These are phyloP conservation scores for Phytophthora hybrid DNA, from an alignment of 352 stramenopile species.

Conservation along the genomic window DNA sequence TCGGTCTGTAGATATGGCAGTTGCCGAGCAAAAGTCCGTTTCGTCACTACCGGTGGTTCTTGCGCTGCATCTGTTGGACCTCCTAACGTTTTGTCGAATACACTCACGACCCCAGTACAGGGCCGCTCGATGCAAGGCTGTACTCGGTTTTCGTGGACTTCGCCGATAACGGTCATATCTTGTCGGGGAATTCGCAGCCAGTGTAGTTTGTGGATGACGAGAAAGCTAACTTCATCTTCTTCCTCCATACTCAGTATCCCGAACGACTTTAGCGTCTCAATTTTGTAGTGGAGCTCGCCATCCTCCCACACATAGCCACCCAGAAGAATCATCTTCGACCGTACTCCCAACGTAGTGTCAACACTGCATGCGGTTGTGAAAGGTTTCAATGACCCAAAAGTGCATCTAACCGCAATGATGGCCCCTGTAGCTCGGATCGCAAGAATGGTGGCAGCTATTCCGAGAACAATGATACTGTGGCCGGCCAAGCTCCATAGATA, in stretches of 20 bases:
- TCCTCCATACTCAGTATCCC: slow-evolving; percentile 15
- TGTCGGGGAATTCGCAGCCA: slow-evolving; percentile 8
- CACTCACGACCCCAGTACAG: slow-evolving; percentile 8
- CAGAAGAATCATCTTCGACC: slow-evolving; percentile 15
- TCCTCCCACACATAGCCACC: slow-evolving; percentile 10
- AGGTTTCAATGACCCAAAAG: slow-evolving; percentile 8
- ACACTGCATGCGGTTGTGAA: slow-evolving; percentile 7
- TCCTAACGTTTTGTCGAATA: slow-evolving; percentile 1
- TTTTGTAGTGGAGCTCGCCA: slow-evolving; percentile 1
- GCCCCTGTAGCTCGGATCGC: slow-evolving; percentile 12
- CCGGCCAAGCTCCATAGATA: slow-evolving; percentile 23
- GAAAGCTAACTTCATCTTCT: background rate
- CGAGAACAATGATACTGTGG: slow-evolving; percentile 24
- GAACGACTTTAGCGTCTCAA: slow-evolving; percentile 6
- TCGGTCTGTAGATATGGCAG: background rate
- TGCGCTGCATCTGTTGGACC: background rate
- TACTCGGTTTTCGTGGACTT: background rate
- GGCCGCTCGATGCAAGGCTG: slow-evolving; percentile 1
- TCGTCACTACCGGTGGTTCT: background rate
- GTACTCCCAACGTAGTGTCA: slow-evolving; percentile 8
- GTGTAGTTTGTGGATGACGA: slow-evolving; percentile 1
- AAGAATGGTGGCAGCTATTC: slow-evolving; percentile 20
- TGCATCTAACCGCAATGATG: slow-evolving; percentile 1
- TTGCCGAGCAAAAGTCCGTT: background rate
- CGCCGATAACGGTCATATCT: slow-evolving; percentile 12